phyloP scores from a whole-genome alignment of 441 rosid species.

The Raphanus hybrid region DNA sequence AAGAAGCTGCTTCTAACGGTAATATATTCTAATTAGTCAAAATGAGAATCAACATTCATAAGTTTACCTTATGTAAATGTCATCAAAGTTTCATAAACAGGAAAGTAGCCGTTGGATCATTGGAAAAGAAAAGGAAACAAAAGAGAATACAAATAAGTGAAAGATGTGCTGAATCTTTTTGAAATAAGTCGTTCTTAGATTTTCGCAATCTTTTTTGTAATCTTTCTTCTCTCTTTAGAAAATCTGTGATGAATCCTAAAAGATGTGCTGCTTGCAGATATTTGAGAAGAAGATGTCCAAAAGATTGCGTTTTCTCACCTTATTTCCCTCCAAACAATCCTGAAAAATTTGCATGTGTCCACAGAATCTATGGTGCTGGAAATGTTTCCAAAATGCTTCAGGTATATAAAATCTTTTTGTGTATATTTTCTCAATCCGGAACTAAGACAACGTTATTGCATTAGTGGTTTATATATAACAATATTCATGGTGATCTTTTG shows the following conservation, averaged over 20 bases:
- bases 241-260: slow-evolving; percentile 42
- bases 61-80: slow-evolving; percentile 29
- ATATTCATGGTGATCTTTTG: background rate
- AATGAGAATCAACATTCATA: slow-evolving; percentile 21
- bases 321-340: slow-evolving; percentile 61
- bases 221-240: background rate
- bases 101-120: slow-evolving; percentile 40
- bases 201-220: slow-evolving; percentile 28
- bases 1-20: slow-evolving; percentile 16
- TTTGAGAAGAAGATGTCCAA: slow-evolving; percentile 64
- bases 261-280: slow-evolving; percentile 67
- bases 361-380: slow-evolving; percentile 69
- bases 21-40: slow-evolving; percentile 7
- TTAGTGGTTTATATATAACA: background rate
- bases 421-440: background rate
- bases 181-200: slow-evolving; percentile 20
- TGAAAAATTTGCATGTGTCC: slow-evolving; percentile 56
- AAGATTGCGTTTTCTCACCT: slow-evolving; percentile 65
- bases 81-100: slow-evolving; percentile 4
- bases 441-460: background rate
- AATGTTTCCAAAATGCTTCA: slow-evolving; percentile 67
- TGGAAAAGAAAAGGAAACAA: slow-evolving; percentile 38
- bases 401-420: slow-evolving; percentile 38
- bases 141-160: slow-evolving; percentile 18
- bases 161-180: too few species aligned